A percentile compares a stretch with the other conserved stretches of the same genome.
Conservation (phyloP, 2,329 filamentous ascomycete genomes). For the Cladobotryum protrusum region DNA sequence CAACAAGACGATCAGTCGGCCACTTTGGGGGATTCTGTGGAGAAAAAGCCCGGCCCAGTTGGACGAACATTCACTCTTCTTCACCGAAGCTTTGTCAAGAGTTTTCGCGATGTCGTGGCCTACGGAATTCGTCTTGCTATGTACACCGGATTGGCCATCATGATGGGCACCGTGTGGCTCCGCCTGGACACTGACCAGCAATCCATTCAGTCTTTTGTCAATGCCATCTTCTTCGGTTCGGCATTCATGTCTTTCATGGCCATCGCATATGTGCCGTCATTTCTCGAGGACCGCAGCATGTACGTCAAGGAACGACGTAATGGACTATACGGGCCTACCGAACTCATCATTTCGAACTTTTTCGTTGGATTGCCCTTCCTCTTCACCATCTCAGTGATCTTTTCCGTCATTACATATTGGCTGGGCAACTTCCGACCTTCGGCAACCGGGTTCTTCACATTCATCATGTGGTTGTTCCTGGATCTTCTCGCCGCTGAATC, state of each 20-base stretch:
- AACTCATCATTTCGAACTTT: constrained; percentile 74
- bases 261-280: constrained; percentile 78
- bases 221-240: constrained; percentile 70
- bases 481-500: constrained; percentile 78
- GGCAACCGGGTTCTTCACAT: constrained; percentile 64
- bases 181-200: constrained; percentile 61
- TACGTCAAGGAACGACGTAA: constrained; percentile 64
- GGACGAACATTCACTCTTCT: constrained; percentile 55
- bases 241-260: constrained; percentile 79
- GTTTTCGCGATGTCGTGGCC: constrained; percentile 74
- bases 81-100: constrained; percentile 76
- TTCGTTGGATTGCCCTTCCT: constrained; percentile 75
- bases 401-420: constrained; percentile 73
- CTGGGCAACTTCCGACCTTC: constrained; percentile 67
- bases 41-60: constrained; percentile 36
- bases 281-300: constrained; percentile 26
- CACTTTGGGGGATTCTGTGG: constrained; percentile 3
- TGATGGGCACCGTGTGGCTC: constrained; percentile 87
- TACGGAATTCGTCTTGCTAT: constrained; percentile 79
- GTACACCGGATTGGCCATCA: constrained; percentile 69
- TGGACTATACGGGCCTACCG: constrained; percentile 68
- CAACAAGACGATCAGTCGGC: constrained; percentile 15
- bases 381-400: constrained; percentile 69
- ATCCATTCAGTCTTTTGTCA: constrained; percentile 75
- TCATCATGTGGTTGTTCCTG: constrained; percentile 79